phyloP scores from a whole-genome alignment of 805 yeast genomes.

The Saccharomycodes ludwigii region DNA sequence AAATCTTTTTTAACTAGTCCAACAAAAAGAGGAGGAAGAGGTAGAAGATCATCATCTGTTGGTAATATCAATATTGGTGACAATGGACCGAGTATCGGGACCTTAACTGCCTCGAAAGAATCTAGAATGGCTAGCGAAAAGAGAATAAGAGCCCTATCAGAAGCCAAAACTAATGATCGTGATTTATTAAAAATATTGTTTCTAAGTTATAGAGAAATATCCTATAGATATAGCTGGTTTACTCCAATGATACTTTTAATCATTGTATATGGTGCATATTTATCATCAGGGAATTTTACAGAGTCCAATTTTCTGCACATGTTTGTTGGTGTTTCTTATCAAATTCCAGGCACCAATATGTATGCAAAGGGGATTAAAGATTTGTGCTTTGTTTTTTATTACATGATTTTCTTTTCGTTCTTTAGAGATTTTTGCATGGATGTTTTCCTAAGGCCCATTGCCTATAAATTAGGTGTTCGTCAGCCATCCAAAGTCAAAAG shows the following conservation, averaged over 20 bases:
- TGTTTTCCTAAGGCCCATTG: conserved; percentile 60
- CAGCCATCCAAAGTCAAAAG: conserved; percentile 47
- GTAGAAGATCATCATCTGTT: conserved; percentile 53
- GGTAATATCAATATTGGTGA: conserved; percentile 72
- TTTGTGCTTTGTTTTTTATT: conserved; percentile 62
- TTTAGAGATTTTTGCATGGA: conserved; percentile 88
- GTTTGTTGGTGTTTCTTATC: conserved; percentile 56
- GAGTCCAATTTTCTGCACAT: conserved; percentile 47
- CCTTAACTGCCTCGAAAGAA: conserved; percentile 41
- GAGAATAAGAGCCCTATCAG: conserved; percentile 24
- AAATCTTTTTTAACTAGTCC: too few species aligned
- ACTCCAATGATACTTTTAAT: conserved; percentile 43
- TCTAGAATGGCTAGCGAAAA: conserved; percentile 28
- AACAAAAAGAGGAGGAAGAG: conserved; percentile 9
- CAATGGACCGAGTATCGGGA: conserved; percentile 53
- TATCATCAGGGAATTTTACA: conserved; percentile 43
- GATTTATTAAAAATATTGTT: conserved; percentile 45
- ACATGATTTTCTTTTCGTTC: conserved; percentile 82
- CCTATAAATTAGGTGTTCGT: conserved; percentile 31
- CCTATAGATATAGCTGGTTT: conserved; percentile 56
- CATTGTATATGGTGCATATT: conserved; percentile 30
- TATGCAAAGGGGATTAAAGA: conserved; percentile 88
- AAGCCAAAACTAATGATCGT: conserved; percentile 28
- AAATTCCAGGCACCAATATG: conserved; percentile 41
- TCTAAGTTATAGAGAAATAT: conserved; percentile 46